Evolutionary conservation across 306 rosid species (phyloP).

Genomic region (Astragalus membranaceus): DNA sequence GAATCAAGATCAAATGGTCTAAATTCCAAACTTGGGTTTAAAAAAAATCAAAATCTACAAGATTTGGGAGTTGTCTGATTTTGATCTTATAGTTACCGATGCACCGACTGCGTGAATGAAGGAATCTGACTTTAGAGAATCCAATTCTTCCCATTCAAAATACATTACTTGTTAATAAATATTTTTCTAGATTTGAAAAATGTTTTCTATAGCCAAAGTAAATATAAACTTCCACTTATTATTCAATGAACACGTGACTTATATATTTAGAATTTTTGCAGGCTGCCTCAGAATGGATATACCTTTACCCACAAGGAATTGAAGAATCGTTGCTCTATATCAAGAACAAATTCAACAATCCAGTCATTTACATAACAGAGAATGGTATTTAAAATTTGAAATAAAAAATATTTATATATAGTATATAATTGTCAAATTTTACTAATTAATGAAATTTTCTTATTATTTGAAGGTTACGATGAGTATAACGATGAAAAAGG

Average conservation of each 20-base stretch:
- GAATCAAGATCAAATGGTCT: no score
- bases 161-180: no score
- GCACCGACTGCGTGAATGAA: no score
- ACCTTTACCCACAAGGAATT: conserved; percentile 21
- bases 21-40: no score
- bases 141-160: not conserved
- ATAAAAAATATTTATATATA: not conserved
- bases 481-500: conserved; percentile 2
- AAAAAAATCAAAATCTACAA: no score
- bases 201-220: not conserved
- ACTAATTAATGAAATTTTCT: not conserved
- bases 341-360: conserved; percentile 17
- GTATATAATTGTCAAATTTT: not conserved
- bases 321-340: not conserved
- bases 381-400: conserved; percentile 17
- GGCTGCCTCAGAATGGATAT: conserved; percentile 29
- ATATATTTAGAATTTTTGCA: not conserved
- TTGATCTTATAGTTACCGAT: no score
- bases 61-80: no score
- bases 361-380: conserved; percentile 21
- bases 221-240: not conserved
- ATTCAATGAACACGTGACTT: not conserved
- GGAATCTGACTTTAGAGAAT: no score
- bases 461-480: not conserved
- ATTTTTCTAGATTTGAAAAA: no score